Evolutionary conservation across 1,284 basidiomycete species (phyloP).

Genomic region (Malassezia equina): DNA sequence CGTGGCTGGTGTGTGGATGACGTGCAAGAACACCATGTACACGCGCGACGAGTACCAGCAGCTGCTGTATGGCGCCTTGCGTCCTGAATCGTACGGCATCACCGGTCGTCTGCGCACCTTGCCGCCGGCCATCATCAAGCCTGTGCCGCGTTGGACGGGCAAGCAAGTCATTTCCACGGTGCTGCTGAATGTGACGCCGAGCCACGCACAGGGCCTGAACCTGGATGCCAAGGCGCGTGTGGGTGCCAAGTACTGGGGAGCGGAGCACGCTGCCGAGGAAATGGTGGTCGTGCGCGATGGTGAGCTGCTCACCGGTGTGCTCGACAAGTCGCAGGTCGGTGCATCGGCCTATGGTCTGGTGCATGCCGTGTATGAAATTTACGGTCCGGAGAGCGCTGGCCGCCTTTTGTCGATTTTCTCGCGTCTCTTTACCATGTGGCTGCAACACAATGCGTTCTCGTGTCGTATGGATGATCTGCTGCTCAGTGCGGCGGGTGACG

Average conservation of each 20-base stretch:
- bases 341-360: constrained; percentile 91
- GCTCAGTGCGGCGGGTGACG: constrained; percentile 72
- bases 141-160: constrained; percentile 84
- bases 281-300: constrained; percentile 84
- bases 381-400: constrained; percentile 79
- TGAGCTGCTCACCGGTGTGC: constrained; percentile 78
- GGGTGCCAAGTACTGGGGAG: constrained; percentile 66
- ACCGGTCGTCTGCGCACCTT: constrained; percentile 66
- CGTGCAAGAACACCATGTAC: constrained; percentile 88
- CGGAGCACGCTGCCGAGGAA: constrained; percentile 59
- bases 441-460: constrained; percentile 93
- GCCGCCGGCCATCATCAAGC: constrained; percentile 85
- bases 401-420: constrained; percentile 84
- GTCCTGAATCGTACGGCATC: constrained; percentile 69
- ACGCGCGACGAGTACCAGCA: constrained; percentile 93
- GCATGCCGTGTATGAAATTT: constrained; percentile 97
- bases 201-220: constrained; percentile 70
- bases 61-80: constrained; percentile 83
- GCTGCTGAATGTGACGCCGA: constrained; percentile 69
- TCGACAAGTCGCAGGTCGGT: constrained; percentile 97
- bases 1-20: constrained; percentile 98
- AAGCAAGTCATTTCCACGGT: constrained; percentile 75
- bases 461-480: constrained; percentile 98
- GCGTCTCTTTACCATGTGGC: constrained; percentile 88
- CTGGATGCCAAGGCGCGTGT: constrained; percentile 76